phyloP scores from a whole-genome alignment of 2,329 filamentous ascomycete genomes.

The Helminthosporium solani region DNA sequence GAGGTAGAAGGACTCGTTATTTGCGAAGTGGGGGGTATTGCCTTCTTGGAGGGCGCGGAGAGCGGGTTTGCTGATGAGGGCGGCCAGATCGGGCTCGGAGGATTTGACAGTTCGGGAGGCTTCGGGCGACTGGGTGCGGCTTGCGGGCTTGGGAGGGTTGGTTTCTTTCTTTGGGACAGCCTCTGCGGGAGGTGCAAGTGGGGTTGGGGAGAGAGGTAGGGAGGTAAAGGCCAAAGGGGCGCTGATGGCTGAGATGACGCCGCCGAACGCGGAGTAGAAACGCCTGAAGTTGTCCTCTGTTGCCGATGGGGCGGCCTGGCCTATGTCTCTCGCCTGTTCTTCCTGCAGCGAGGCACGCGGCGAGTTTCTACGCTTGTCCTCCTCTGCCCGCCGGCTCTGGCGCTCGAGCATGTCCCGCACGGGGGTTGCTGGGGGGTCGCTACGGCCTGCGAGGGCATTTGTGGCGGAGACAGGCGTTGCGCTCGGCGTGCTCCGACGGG shows the following conservation, averaged over 20 bases:
- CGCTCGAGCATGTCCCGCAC: constrained; percentile 36
- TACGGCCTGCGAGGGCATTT: constrained; percentile 63
- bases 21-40: constrained; percentile 59
- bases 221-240: constrained; percentile 91
- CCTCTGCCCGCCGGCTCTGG: constrained; percentile 31
- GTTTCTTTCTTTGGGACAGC: constrained; percentile 26
- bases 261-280: constrained; percentile 92
- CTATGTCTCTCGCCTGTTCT: constrained; percentile 9
- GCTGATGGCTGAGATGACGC: constrained; percentile 82
- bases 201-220: constrained; percentile 63
- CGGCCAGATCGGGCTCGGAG: constrained; percentile 73
- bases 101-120: constrained; percentile 38
- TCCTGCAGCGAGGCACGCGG: constrained; percentile 12
- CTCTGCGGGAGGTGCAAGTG: constrained; percentile 23
- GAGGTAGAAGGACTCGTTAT: constrained; percentile 73
- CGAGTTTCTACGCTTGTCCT: constrained; percentile 14
- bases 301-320: constrained; percentile 22
- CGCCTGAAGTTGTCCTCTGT: constrained; percentile 78
- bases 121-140: constrained; percentile 29
- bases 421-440: constrained; percentile 31
- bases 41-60: constrained; percentile 73
- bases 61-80: constrained; percentile 82
- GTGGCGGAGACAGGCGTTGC: constrained; percentile 73
- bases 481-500: constrained; percentile 63
- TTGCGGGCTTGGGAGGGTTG: constrained; percentile 23